Evolutionary conservation across 176 grass and related monocot species (phyloP), one percentile per base, ranked within the genome.

Genomic region (Neostapfia colusana): DNA sequence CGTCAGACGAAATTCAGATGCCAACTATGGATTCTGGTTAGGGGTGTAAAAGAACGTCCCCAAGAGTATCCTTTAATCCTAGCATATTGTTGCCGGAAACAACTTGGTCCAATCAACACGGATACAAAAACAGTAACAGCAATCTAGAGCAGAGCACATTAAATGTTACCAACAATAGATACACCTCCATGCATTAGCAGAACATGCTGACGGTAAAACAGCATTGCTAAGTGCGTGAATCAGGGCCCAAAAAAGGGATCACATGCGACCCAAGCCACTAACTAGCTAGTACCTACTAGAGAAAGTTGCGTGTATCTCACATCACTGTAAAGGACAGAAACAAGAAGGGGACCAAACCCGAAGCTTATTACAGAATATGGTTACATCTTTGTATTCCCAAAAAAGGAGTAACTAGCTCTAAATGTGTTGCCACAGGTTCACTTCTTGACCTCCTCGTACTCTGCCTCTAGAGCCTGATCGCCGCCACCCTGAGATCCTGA

Each of bases 391-490:
- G 38, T 31, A 31, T 77, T 38, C 41, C 28, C 8, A 58, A 69
- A 48, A 67, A 44, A 21, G 27, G 16, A 37, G 51, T 68, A 38
- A 51, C 63, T 68, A 69, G 26, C 44, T 69, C 77, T 76, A 89
- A 75, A 60, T 36, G 14, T 10, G 35, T 45, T 56, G 40, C 40
- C 38, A 7, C 37, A 38, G 56, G 12, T 7, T 77, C 74, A 77
- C 74, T 77, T 77, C 43, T 77, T 77, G 2, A 77, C 74, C 74
- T 77, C 85, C 62, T 92, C 89, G 2, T 92, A 92, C 62, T 92
- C 89, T n/a, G 89, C 89, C 45, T 92, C 89, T 6, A 79, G 73
- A 6, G 89, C 69, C 85, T 84, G 87, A 10, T 84, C 75, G 0
- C 74, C 39, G 20, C 87, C 90, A 12, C 84, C 77, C 41, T 78